Evolutionary conservation across 2,329 filamentous ascomycete genomes (phyloP), one percentile per base, ranked within the genome.

Genomic region (Phyllosticta citribraziliensis): DNA sequence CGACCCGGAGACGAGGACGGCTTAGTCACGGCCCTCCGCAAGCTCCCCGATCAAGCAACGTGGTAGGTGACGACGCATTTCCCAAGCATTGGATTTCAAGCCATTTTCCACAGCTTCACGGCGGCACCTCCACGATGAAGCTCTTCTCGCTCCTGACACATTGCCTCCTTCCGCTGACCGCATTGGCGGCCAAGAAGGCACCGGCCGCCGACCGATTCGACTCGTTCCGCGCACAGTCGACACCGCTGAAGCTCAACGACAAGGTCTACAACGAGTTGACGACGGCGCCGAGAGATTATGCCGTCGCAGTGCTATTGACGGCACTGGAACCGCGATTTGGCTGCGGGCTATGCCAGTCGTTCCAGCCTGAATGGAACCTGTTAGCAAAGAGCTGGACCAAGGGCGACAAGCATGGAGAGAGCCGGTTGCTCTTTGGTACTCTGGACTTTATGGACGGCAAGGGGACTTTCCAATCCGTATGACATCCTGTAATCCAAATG

Each of bases 361-460:
- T 99, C 74, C 89, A 96, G 73, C 88, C 92, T 1, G 94, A 99
- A 76, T 99, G 91, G 88, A 89, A 95, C 60, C 75, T 97, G 59
- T 77, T 99, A 60, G 84, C 84, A 59, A 89, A 85, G 74, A 94
- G 89, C 76, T 99, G 94, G 94, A 81, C 81, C 64, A 91, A 88
- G 73, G 91, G 89, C 8, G 89, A 96, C 74, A 90, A 88, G 78
- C 79, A 84, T 63, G 87, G 81, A 58, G 82, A 89, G 66, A 88
- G 86, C 27, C 82, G 87, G 64, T 69, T 96, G 65, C 73, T 97
- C 53, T 95, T 93, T 75, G 87, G 84, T 24, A 93, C 89, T 6
- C 77, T 99, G 68, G 94, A 99, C 75, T 99, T 99, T 72, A 74
- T 81, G 51, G 86, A 96, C 68, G 94, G 94, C 55, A 88, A 88